Base-by-base conservation (phyloP, 139 green algal genomes). In the Zygnema circumcarinatum region DNA sequence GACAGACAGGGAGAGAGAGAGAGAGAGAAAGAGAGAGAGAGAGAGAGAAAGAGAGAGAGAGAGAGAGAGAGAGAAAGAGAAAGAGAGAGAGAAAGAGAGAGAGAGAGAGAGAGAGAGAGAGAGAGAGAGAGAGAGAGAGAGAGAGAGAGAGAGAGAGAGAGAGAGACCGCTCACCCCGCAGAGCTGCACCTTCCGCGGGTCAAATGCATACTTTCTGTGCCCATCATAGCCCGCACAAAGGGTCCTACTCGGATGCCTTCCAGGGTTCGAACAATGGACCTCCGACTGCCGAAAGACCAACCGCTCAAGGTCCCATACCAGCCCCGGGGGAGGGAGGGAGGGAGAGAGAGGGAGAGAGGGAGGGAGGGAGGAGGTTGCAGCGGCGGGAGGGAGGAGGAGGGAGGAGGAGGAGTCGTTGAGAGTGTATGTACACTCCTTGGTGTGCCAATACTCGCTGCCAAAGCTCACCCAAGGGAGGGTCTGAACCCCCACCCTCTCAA, bases 231-330 rank as follows among this genome's bases (percentile, higher is more conserved):
- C 81, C 1, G 78, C 67, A 42, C 81, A 87, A 41, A 74, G 16
- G 35, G 31, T 67, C 1, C 53, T 1, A 0, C 31, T 54, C 56
- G 76, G 32, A 33, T 81, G 42, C 1, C 52, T 81, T 25, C 54
- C 35, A 3, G 79, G 79, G 0, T 67, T 67, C 39, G 40, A 29
- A 47, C 81, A 87, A 41, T 87, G 67, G 31, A 87, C 38, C 56
- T 87, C 53, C 1, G 81, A 47, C 56, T 79, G 67, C n/a, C 38
- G 54, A 47, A 81, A 87, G 0, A 87, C 40, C 54, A 87, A 72
- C 3, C 81, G 29, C 81, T 87, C 62, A 0, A 87, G n/a, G 40
- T 81, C 67, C 81, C 81, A 87, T 16, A 25, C 7, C 7, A 16
- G 47, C 16, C 16, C 7, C 16, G 7, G 7, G 7, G 7, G 7